Conservation (phyloP, 768 basidiomycete genomes). For the Termitomyces sp. region DNA sequence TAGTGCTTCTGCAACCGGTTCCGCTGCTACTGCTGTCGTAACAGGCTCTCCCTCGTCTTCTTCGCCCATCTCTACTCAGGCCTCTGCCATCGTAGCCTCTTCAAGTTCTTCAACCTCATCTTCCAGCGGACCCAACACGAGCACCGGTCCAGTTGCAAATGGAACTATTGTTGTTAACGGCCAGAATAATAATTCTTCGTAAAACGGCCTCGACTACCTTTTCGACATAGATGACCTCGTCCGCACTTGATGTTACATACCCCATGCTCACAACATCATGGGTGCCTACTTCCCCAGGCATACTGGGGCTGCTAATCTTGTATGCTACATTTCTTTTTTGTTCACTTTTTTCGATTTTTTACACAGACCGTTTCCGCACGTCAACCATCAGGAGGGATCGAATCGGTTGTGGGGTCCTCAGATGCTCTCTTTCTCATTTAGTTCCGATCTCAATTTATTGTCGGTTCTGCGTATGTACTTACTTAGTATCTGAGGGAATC, state of each 20-base stretch:
- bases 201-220: constrained; percentile 33
- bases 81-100: too few relatives aligned
- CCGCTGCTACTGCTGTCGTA: constrained; percentile 3
- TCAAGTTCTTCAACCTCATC: background rate
- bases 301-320: constrained; percentile 10
- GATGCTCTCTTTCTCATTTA: background rate
- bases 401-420: constrained; percentile 9
- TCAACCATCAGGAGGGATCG: constrained; percentile 14
- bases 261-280: constrained; percentile 2
- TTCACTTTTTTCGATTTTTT: constrained; percentile 4
- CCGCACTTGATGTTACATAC: background rate
- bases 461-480: background rate
- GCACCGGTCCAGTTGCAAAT: constrained; percentile 35
- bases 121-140: background rate
- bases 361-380: constrained; percentile 5
- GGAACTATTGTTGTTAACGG: constrained; percentile 37
- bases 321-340: background rate
- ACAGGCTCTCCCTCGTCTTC: constrained; percentile 4
- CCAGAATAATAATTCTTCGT: background rate
- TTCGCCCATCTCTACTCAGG: too few relatives aligned
- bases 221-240: background rate
- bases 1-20: background rate
- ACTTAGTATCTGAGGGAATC: background rate
- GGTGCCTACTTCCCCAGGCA: background rate
- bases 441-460: background rate